Evolutionary conservation across 2,329 filamentous ascomycete genomes (phyloP).

Genomic region (Verticillium isaacii): DNA sequence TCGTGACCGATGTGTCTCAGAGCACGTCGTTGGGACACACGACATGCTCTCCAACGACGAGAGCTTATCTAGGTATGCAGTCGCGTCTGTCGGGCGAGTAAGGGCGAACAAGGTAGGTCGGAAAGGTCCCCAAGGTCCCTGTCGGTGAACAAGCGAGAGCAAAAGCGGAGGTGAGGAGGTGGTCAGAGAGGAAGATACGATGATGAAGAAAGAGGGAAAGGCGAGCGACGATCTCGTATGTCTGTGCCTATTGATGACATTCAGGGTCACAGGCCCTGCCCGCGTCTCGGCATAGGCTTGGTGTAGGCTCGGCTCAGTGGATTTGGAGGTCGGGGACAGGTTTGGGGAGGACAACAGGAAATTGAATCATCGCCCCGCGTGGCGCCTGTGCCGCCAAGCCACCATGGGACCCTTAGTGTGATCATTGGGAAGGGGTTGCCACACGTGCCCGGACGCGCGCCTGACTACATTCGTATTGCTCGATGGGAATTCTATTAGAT

Average conservation of each 20-base stretch:
- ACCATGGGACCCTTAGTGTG: background rate
- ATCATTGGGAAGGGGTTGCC: background rate
- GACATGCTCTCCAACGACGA: background rate
- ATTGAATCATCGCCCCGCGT: background rate
- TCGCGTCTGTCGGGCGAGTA: background rate
- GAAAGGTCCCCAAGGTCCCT: background rate
- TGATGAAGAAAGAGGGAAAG: background rate
- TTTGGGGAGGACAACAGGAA: background rate
- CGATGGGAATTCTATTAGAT: too few species aligned
- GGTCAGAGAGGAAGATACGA: background rate
- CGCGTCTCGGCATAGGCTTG: background rate
- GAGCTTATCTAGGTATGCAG: background rate
- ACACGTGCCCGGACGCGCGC: background rate
- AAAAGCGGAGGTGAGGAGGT: background rate
- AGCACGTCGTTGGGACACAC: background rate
- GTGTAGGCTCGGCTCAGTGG: background rate
- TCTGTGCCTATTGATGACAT: background rate
- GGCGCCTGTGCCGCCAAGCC: background rate
- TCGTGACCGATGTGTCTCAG: background rate
- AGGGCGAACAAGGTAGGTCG: background rate
- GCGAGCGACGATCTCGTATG: background rate
- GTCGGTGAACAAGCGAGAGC: background rate
- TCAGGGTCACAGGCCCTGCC: background rate
- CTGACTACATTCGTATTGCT: background rate
- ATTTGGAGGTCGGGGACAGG: background rate